Evolutionary conservation across 306 rosid species (phyloP), one percentile per base, ranked within the genome.

Genomic region (Medicago lupulina): DNA sequence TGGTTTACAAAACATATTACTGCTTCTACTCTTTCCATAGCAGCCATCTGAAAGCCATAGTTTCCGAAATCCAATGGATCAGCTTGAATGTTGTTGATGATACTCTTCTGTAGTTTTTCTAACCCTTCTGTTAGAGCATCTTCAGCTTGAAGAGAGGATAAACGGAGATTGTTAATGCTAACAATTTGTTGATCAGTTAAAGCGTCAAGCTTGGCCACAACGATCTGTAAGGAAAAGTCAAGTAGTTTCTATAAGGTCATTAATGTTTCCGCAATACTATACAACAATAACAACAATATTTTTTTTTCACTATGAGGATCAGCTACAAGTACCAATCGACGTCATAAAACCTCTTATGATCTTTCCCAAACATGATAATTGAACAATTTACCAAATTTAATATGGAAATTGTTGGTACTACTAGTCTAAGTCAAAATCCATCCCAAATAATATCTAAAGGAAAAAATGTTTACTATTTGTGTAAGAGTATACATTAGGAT

Each of bases 121-220:
- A 93, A 79, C 67, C 98, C 97, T 73, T 83, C 90, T 53, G 97
- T 76, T 59, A 93, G 93, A n/a, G 97, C 98, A 50, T 93, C 94
- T 73, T 93, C 97, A 0, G 97, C 91, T 86, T 93, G 95, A 82
- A 85, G 95, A 67, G 93, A 90, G 0, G 97, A 93, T 63, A 70
- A 81, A 11, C 78, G 69, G 28, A 93, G 85, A 17, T 74, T 89
- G 19, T 13, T 51, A 18, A 89, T 71, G n/a, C 86, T 54, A 28
- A 12, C 54, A 34, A 18, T 43, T 81, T 93, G 98, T 59, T 41
- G 76, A 2, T 93, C 98, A 14, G 55, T 83, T 82, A 90, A 75
- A 16, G 92, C 88, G 75, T 88, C 91, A 18, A 90, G 85, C 61
- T 80, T 87, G 4, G 89, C 84, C 75, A 71, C 41, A 2, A 89